Evolutionary conservation across 2,329 filamentous ascomycete genomes (phyloP).

Genomic region (Aspergillus brasiliensis): DNA sequence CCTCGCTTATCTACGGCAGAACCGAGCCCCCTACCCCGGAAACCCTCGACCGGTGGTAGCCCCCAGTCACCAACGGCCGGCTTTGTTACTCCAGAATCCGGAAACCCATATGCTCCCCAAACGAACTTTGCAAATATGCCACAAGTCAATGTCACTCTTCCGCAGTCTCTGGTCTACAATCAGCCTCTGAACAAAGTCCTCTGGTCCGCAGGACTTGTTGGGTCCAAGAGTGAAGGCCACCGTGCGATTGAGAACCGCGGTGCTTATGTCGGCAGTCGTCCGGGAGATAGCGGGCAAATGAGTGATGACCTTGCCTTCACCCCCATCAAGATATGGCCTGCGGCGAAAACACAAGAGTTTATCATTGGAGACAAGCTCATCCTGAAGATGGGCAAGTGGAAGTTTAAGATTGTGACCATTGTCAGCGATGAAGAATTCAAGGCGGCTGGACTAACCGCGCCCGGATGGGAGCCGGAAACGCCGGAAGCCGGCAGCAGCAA

Average conservation of each 20-base stretch:
- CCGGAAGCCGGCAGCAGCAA: not conserved
- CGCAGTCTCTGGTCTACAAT: conserved; percentile 51
- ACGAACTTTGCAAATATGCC: conserved; percentile 44
- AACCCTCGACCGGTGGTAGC: conserved; percentile 20
- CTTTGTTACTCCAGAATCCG: conserved; percentile 35
- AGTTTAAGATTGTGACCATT: conserved; percentile 59
- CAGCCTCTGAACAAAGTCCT: conserved; percentile 54
- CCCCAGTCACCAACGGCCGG: conserved; percentile 24
- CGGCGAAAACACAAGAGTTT: conserved; percentile 49
- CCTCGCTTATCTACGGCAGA: conserved; percentile 36
- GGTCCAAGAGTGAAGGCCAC: conserved; percentile 55
- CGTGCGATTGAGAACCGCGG: conserved; percentile 53
- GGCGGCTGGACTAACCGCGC: conserved; percentile 47
- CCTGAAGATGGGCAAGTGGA: conserved; percentile 62
- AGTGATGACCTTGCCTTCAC: conserved; percentile 52
- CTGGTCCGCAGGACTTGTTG: conserved; percentile 54
- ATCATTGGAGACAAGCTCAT: conserved; percentile 56
- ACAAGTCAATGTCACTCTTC: conserved; percentile 45
- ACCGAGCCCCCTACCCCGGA: conserved; percentile 34
- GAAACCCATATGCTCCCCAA: conserved; percentile 43
- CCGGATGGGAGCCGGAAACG: conserved; percentile 51
- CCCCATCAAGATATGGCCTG: conserved; percentile 48
- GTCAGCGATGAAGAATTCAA: conserved; percentile 58
- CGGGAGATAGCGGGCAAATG: conserved; percentile 46
- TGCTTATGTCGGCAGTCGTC: conserved; percentile 52